A percentile compares a stretch with the other conserved stretches of the same genome.
Evolutionary conservation across 371 early-diverging fungal genomes (phyloP).

Genomic region (Mucor mucedo): DNA sequence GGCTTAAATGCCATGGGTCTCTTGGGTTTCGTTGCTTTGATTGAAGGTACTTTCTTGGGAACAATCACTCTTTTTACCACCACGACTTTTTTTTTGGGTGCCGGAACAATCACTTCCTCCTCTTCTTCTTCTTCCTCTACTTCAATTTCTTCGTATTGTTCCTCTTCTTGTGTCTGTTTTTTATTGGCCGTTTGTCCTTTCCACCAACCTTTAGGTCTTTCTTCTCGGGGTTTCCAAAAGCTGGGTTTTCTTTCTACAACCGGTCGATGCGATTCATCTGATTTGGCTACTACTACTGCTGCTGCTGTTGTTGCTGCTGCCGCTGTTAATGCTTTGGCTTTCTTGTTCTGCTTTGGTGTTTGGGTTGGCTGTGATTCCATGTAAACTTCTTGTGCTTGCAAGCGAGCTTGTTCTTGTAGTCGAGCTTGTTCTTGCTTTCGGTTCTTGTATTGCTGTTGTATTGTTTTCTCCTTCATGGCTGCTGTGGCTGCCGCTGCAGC

Average conservation of each 20-base stretch:
- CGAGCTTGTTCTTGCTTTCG: not conserved
- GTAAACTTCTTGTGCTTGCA: not conserved
- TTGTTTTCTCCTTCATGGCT: not conserved
- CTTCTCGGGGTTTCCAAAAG: slow-evolving; percentile 32
- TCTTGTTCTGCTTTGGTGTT: too few species aligned
- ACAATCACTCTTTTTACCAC: slow-evolving; percentile 4
- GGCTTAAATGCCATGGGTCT: slow-evolving; percentile 32
- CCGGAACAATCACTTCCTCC: not conserved
- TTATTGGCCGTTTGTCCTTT: slow-evolving; percentile 4
- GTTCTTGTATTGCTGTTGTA: not conserved
- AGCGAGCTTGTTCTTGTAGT: not conserved
- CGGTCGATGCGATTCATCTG: not conserved
- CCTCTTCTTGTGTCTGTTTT: not conserved
- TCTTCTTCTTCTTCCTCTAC: not conserved
- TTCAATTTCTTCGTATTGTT: not conserved
- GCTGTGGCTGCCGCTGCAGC: slow-evolving; percentile 3
- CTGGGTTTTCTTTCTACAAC: slow-evolving; percentile 5
- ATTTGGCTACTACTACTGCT: not conserved
- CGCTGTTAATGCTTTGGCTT: too few species aligned
- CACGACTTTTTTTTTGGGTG: slow-evolving; percentile 3
- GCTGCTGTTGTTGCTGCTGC: not conserved
- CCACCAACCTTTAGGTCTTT: slow-evolving; percentile 25
- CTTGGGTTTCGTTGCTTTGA: slow-evolving; percentile 14
- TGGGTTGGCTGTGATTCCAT: too few species aligned
- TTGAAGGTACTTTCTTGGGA: slow-evolving; percentile 16